Conservation (phyloP, 78 protist species). For the Polysphondylium violaceum region DNA sequence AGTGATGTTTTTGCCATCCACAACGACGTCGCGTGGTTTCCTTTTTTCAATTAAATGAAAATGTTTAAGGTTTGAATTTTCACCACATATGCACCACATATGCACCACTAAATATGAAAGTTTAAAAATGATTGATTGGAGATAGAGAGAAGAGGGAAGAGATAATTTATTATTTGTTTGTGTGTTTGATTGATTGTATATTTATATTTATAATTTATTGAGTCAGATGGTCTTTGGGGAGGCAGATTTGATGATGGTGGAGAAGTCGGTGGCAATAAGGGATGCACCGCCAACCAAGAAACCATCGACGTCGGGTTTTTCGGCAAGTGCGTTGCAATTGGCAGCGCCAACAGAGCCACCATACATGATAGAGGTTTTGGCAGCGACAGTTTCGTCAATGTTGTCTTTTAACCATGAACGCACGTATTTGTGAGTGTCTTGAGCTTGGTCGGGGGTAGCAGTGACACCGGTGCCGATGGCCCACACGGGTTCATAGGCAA, state of each 20-base stretch:
- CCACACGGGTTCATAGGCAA: conserved; percentile 99
- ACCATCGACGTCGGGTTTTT: conserved; percentile 97
- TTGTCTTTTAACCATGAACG: conserved; percentile 85
- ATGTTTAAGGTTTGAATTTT: too few species aligned
- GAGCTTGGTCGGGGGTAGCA: conserved; percentile 98
- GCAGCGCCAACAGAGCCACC: conserved; percentile 97
- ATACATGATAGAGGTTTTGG: conserved; percentile 92
- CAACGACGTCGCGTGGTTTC: neutral
- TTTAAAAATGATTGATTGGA: neutral
- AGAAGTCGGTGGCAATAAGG: conserved; percentile 89
- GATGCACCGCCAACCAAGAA: conserved; percentile 99
- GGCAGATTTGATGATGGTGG: conserved; percentile 87
- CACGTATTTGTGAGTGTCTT: conserved; percentile 85
- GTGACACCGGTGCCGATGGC: conserved; percentile 99
- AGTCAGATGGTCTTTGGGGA: conserved; percentile 12
- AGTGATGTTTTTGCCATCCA: neutral
- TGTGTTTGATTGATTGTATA: neutral
- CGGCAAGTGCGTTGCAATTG: conserved; percentile 89
- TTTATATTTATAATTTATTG: conserved; percentile 2
- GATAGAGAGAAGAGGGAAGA: neutral
- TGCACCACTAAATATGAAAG: neutral
- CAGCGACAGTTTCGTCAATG: conserved; percentile 87
- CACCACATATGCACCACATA: too few species aligned
- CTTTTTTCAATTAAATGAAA: too few species aligned
- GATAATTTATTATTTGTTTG: neutral